phyloP scores from a whole-genome alignment of 257 asterid species.

The Striga asiatica region DNA sequence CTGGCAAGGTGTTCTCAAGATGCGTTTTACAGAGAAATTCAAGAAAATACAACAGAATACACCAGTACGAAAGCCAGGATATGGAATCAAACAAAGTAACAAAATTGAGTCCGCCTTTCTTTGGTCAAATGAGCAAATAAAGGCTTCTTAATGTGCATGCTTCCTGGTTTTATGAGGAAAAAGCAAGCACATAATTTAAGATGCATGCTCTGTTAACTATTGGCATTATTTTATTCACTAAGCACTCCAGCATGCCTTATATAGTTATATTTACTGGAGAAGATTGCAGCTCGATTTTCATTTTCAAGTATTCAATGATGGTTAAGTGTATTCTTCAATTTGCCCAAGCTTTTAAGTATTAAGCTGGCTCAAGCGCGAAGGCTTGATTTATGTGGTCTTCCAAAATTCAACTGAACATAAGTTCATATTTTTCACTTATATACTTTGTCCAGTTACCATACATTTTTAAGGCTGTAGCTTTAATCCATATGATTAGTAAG shows the following conservation, averaged over 20 bases:
- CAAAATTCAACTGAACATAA: not conserved
- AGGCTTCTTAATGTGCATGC: not conserved
- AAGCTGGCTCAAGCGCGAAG: too few relatives aligned
- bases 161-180: not conserved
- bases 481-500: constrained; percentile 16
- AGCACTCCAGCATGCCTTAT: constrained; percentile 2
- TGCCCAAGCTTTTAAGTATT: not conserved
- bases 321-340: not conserved
- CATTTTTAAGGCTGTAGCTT: not conserved
- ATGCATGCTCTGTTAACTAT: not conserved
- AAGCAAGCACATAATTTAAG: not conserved
- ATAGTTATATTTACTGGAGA: constrained; percentile 6
- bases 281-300: not conserved
- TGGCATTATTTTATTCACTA: constrained; percentile 7
- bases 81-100: too few relatives aligned
- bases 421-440: constrained; percentile 9
- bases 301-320: too few relatives aligned
- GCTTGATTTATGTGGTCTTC: constrained; percentile 7
- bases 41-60: not conserved
- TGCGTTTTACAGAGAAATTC: not conserved
- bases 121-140: constrained; percentile 5
- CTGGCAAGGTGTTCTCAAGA: not conserved
- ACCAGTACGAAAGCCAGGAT: too few relatives aligned
- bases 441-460: constrained; percentile 3
- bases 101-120: too few relatives aligned